Conservation (phyloP, 306 rosid species). For the Luffa acutangula region DNA sequence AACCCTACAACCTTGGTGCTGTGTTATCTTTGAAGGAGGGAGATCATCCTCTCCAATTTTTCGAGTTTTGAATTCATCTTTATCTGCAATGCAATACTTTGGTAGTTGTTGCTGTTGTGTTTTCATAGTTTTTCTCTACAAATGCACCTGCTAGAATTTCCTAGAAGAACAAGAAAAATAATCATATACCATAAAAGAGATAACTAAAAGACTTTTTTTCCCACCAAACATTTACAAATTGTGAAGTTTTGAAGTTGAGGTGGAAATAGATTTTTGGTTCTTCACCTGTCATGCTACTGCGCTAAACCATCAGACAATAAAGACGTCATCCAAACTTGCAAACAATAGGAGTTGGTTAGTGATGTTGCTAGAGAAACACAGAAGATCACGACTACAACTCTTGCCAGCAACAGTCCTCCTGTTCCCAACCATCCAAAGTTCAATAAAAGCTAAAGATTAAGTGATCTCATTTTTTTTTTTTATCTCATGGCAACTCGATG, state of each 20-base stretch:
- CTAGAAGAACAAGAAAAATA: conserved; percentile 14
- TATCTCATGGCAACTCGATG: too few relatives aligned
- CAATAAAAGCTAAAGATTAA: not conserved
- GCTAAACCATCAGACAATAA: conserved; percentile 84
- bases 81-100: conserved; percentile 61
- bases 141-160: conserved; percentile 82
- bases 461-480: too few relatives aligned
- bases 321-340: conserved; percentile 90
- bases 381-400: conserved; percentile 89
- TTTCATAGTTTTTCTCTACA: conserved; percentile 62
- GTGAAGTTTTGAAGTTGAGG: not conserved
- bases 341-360: conserved; percentile 57
- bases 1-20: not conserved
- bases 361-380: conserved; percentile 90
- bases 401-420: conserved; percentile 60
- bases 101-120: conserved; percentile 45
- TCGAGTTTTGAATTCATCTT: not conserved
- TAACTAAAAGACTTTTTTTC: not conserved
- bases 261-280: not conserved
- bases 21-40: not conserved
- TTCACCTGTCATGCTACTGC: conserved; percentile 87
- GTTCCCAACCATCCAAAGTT: not conserved
- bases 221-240: not conserved
- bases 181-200: not conserved
- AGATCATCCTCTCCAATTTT: not conserved